phyloP scores from a whole-genome alignment of 164 flowering plant species.

The Malania oleifera region DNA sequence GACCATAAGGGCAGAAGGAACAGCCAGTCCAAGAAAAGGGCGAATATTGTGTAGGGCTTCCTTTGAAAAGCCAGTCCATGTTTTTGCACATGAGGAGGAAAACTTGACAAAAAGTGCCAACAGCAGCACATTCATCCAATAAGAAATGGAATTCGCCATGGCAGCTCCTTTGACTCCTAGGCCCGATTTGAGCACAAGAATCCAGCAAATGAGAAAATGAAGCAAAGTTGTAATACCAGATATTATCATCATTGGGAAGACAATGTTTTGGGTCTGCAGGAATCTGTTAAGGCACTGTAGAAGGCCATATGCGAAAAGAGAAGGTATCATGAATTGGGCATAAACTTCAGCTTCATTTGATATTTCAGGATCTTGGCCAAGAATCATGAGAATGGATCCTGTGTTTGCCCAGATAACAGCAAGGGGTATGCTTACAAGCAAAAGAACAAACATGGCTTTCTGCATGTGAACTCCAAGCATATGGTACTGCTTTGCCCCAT shows the following conservation, averaged over 20 bases:
- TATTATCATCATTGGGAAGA: conserved; percentile 42
- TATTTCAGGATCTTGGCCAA: conserved; percentile 38
- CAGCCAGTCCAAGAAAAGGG: conserved; percentile 32
- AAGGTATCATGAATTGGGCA: conserved; percentile 37
- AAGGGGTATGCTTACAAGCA: conserved; percentile 32
- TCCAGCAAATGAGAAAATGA: conserved; percentile 36
- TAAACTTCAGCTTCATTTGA: conserved; percentile 33
- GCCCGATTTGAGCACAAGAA: conserved; percentile 37
- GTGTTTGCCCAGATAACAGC: conserved; percentile 42
- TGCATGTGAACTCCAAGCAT: conserved; percentile 44
- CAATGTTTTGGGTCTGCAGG: conserved; percentile 47
- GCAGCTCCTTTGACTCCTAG: conserved; percentile 48
- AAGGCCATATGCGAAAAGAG: conserved; percentile 38
- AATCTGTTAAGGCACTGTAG: conserved; percentile 39
- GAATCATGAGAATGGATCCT: conserved; percentile 17
- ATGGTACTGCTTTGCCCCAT: conserved; percentile 44
- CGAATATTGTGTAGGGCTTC: conserved; percentile 29
- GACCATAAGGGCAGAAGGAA: conserved; percentile 54
- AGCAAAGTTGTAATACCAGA: conserved; percentile 31
- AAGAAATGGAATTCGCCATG: conserved; percentile 36
- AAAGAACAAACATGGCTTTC: conserved; percentile 40
- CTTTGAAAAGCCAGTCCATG: conserved; percentile 45
- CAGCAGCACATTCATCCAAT: conserved; percentile 40
- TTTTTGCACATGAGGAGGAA: conserved; percentile 32
- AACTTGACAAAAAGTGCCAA: conserved; percentile 36